phyloP scores from a whole-genome alignment of 169 alveolate species.

The Toxoplasma gondii region DNA sequence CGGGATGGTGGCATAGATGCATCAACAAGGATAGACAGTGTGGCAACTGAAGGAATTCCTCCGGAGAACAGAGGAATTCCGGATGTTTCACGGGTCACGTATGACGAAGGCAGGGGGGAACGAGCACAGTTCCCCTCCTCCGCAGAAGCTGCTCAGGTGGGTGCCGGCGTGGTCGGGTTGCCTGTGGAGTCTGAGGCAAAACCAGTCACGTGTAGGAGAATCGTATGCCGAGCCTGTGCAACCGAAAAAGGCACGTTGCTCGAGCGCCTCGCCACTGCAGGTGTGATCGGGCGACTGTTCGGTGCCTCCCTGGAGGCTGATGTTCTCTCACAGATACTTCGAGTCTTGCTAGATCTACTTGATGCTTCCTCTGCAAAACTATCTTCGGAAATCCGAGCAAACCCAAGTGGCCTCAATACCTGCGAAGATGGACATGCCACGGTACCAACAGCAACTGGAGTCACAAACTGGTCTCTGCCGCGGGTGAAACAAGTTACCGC shows the following conservation, averaged over 20 bases:
- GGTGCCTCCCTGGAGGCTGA: slow-evolving; percentile 4
- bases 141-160: too few relatives aligned
- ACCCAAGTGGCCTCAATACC: neutral
- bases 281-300: neutral
- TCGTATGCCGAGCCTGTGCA: neutral
- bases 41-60: too few relatives aligned
- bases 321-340: neutral
- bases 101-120: too few relatives aligned
- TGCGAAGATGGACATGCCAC: neutral
- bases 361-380: neutral
- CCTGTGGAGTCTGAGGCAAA: too few relatives aligned
- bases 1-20: neutral
- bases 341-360: neutral
- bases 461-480: neutral
- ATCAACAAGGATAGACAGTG: neutral
- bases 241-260: neutral
- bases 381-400: too few relatives aligned
- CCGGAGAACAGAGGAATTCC: too few relatives aligned
- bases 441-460: neutral
- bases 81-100: too few relatives aligned
- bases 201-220: too few relatives aligned
- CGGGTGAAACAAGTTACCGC: neutral
- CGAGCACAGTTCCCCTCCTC: too few relatives aligned
- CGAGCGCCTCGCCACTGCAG: neutral
- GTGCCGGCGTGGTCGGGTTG: too few relatives aligned